A percentile compares a stretch with the other conserved stretches of the same genome.
Evolutionary conservation across 352 stramenopile species (phyloP).

Genomic region (Pythium guiyangense): DNA sequence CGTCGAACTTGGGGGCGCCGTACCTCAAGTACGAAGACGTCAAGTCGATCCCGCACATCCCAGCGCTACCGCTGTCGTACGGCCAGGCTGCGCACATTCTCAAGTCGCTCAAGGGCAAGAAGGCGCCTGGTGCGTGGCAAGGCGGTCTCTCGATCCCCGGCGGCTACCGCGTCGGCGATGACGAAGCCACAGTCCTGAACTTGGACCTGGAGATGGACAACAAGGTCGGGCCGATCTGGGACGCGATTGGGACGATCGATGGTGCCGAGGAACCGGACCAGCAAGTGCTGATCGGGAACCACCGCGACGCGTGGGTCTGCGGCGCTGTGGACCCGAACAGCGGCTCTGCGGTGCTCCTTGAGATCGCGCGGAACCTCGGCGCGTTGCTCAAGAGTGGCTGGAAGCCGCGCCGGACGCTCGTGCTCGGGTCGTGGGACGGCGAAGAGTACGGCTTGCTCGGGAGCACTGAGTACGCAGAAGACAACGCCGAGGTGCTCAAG

Average conservation of each 20-base stretch:
- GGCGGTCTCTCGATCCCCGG: slow-evolving; percentile 45
- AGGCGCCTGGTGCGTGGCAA: slow-evolving; percentile 51
- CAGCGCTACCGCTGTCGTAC: slow-evolving; percentile 71
- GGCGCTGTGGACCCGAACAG: slow-evolving; percentile 83
- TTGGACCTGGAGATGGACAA: slow-evolving; percentile 79
- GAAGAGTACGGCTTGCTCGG: slow-evolving; percentile 85
- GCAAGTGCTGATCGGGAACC: slow-evolving; percentile 86
- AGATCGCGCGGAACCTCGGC: slow-evolving; percentile 75
- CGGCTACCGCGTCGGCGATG: slow-evolving; percentile 74
- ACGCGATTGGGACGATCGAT: slow-evolving; percentile 83
- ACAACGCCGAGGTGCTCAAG: slow-evolving; percentile 43
- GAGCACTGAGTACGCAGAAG: slow-evolving; percentile 79
- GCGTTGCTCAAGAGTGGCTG: slow-evolving; percentile 60
- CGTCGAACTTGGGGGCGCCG: slow-evolving; percentile 34
- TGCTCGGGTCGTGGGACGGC: slow-evolving; percentile 80
- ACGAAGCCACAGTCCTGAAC: slow-evolving; percentile 50
- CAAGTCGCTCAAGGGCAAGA: slow-evolving; percentile 45
- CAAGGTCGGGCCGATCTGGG: slow-evolving; percentile 73
- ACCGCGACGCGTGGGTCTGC: slow-evolving; percentile 90
- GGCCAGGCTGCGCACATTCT: slow-evolving; percentile 79
- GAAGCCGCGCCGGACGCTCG: slow-evolving; percentile 65
- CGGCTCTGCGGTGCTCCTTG: slow-evolving; percentile 72
- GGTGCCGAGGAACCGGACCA: slow-evolving; percentile 50
- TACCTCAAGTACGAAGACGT: slow-evolving; percentile 39
- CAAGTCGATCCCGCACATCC: slow-evolving; percentile 64